Conservation (phyloP, 371 early-diverging fungal genomes). For the Actinomucor elegans region DNA sequence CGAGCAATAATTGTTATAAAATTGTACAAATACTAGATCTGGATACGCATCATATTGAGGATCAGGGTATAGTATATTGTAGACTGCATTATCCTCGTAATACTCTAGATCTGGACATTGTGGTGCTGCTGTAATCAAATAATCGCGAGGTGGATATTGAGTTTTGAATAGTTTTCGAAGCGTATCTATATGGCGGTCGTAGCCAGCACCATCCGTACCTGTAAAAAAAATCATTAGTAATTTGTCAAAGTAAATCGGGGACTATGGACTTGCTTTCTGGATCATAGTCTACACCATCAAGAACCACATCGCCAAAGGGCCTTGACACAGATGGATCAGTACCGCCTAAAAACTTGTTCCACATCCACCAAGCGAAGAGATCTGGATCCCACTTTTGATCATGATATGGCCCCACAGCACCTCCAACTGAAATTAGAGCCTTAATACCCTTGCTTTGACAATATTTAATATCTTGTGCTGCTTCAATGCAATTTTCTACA, state of each 20-base stretch:
- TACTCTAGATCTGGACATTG: constrained; percentile 60
- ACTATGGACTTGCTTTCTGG: constrained; percentile 43
- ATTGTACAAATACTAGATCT: constrained; percentile 72
- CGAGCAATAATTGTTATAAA: constrained; percentile 72
- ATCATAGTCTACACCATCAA: constrained; percentile 52
- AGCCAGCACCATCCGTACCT: constrained; percentile 26
- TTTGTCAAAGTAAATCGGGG: too few relatives aligned
- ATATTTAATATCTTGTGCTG: constrained; percentile 56
- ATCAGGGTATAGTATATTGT: constrained; percentile 38
- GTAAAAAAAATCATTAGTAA: neutral
- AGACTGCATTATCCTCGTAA: constrained; percentile 45
- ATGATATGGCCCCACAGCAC: constrained; percentile 41
- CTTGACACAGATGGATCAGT: constrained; percentile 23
- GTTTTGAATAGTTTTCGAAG: constrained; percentile 37
- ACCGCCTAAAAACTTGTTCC: constrained; percentile 54
- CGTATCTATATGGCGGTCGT: constrained; percentile 29
- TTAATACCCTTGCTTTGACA: constrained; percentile 65
- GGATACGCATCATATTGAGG: constrained; percentile 37
- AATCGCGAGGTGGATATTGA: constrained; percentile 35
- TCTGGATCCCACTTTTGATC: constrained; percentile 32
- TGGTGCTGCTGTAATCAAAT: constrained; percentile 53
- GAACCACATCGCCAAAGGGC: constrained; percentile 32
- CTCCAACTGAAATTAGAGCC: constrained; percentile 55
- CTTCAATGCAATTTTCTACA: constrained; percentile 39
- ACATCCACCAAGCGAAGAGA: constrained; percentile 48